Evolutionary conservation across 2,329 filamentous ascomycete species (phyloP), one percentile per base, ranked within the genome.

Genomic region (Cercospora sp.): DNA sequence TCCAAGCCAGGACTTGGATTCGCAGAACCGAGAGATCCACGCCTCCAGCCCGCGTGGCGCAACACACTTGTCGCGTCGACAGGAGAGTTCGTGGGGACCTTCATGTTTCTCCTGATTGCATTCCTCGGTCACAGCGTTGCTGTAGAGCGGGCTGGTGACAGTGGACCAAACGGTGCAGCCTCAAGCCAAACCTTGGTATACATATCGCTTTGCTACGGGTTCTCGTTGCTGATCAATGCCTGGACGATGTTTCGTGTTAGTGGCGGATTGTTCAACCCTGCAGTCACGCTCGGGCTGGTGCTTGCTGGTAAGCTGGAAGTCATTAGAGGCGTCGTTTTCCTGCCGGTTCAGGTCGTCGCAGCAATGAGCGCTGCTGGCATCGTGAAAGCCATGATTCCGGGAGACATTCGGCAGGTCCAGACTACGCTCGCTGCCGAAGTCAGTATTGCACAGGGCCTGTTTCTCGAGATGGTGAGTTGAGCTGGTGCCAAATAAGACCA

Each of bases 41-140:
- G 45, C n/a, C 57, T 39, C 0, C 57, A 59, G 12, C 70, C 70
- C 31, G 51, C 64, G 2, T 26, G 69, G 48, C 67, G 65, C 2
- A 70, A 70, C 63, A 67, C 72, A 33, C 69, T 75, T 58, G 68
- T 75, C 53, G 72, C 74, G 3, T 63, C 67, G 31, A 59, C 74
- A 16, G 74, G 74, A 30, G 77, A 79, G 60, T 78, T 78, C 60
- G 74, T 79, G n/a, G 77, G 77, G 2, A 79, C 77, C 1, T 77
- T 74, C 39, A 72, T 78, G 72, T 79, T 78, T 69, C 73, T 79
- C 39, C 77, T 74, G 69, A 73, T 78, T 39, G 77, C 76, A 5
- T 77, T 77, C 63, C 67, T 74, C 1, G 74, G 75, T 16, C 74
- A 75, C 20, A 63, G 63, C 13, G 74, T 75, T 65, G 64, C 76